Evolutionary conservation across 2,329 filamentous ascomycete genomes (phyloP), one percentile per base, ranked within the genome.

Genomic region (Shiraia sp.): DNA sequence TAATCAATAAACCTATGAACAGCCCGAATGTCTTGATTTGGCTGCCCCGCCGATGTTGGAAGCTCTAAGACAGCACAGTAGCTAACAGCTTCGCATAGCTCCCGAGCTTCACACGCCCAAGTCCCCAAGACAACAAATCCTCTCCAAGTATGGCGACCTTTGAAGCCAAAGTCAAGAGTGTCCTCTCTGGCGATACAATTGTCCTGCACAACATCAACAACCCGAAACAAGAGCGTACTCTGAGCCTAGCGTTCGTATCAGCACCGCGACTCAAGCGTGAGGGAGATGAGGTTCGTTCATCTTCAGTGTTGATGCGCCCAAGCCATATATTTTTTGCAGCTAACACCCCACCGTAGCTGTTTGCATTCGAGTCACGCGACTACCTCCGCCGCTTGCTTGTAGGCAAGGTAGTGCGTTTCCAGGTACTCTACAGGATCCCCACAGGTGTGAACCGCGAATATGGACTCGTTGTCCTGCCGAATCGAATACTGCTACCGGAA

Each of bases 341-440:
- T 42, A 17, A 40, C 30, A 22, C 19, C 4, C 8, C 8, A 15
- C 30, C 14, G 22, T 28, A 72, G 80, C 85, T 87, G 26, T 95
- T 87, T 65, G 90, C 89, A 44, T 99, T 96, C 72, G 87, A 93
- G 72, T 96, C 93, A 46, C 89, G 93, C 65, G 93, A 99, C 72
- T 93, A 88, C 69, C 81, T 99, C 48, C 87, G 93, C 62, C 85
- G 86, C 55, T 77, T 91, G 36, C 79, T 86, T 28, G 87, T 97
- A 42, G 92, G 92, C 65, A 96, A 96, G 72, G 80, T 85, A 19
- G 79, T 99, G 49, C 85, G 91, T 58, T 96, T 92, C 77, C 83
- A 83, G 45, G 79, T 95, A 30, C 79, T 91, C 38, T 97, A 99
- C 75, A 88, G 86, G 46, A 87, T 97, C 46, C 90, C 92, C 12